phyloP scores from a whole-genome alignment of 108 stramenopile genomes.

The Pseudonitzschia multiseries region DNA sequence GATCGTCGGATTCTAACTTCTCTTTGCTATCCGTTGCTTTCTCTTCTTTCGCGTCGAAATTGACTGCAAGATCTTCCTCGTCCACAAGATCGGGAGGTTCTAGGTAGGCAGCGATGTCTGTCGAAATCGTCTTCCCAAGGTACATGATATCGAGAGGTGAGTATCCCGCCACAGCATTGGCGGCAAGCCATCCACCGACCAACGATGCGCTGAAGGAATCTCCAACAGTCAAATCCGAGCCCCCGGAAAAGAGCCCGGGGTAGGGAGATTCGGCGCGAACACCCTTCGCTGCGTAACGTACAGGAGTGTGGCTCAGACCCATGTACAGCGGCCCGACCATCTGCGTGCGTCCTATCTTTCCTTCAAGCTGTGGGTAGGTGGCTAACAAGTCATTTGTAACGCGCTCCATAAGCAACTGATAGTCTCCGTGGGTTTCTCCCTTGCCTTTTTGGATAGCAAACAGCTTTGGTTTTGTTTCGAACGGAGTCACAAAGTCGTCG shows the following conservation, averaged over 20 bases:
- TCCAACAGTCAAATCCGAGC: conserved; percentile 79
- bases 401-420: conserved; percentile 55
- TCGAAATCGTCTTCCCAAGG: conserved; percentile 81
- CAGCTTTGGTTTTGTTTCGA: conserved; percentile 84
- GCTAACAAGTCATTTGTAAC: conserved; percentile 43
- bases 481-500: conserved; percentile 82
- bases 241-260: conserved; percentile 77
- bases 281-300: conserved; percentile 84
- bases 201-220: conserved; percentile 79
- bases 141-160: conserved; percentile 70
- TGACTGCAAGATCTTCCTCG: conserved; percentile 72
- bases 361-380: conserved; percentile 77
- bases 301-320: conserved; percentile 78
- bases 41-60: neutral
- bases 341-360: conserved; percentile 49
- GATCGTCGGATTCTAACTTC: conserved; percentile 14
- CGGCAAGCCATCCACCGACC: conserved; percentile 80
- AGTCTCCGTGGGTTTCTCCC: conserved; percentile 31
- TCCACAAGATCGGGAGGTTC: conserved; percentile 60
- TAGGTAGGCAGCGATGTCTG: conserved; percentile 63
- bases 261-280: conserved; percentile 77
- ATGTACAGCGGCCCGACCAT: conserved; percentile 56
- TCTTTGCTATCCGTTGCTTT: neutral
- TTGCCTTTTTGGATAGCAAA: conserved; percentile 52
- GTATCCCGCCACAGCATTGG: conserved; percentile 86